These are phyloP conservation scores for Colletotrichum spinosum DNA, from an alignment of 2,329 filamentous ascomycete species.

Conservation along the genomic window DNA sequence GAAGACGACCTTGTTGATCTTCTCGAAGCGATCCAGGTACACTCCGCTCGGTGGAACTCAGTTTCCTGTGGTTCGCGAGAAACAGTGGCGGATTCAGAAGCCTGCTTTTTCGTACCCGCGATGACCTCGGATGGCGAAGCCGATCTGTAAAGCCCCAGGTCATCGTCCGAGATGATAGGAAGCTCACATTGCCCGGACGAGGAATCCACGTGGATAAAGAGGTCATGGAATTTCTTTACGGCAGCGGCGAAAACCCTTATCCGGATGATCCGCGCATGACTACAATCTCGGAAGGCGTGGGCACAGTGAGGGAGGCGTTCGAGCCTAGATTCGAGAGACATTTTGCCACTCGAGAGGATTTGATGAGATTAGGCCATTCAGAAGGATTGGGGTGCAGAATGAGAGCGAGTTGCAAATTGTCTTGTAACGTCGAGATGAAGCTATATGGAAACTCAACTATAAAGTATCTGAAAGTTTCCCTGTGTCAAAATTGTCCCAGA, in stretches of 20 bases:
- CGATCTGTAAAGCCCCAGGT: constrained; percentile 25
- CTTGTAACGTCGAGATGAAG: no score
- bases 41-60: constrained; percentile 47
- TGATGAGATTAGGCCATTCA: no score
- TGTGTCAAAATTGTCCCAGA: no score
- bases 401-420: no score
- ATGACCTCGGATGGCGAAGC: constrained; percentile 38
- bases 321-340: no score
- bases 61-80: constrained; percentile 44
- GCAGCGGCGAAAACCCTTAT: constrained; percentile 41
- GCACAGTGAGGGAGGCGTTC: no score
- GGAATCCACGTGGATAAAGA: constrained; percentile 27
- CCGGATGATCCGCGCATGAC: no score
- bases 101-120: constrained; percentile 40
- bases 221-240: constrained; percentile 40
- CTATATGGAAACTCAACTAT: no score
- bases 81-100: constrained; percentile 9
- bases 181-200: background rate
- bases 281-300: no score
- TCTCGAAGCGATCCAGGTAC: constrained; percentile 44
- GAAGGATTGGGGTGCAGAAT: no score
- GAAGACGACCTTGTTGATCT: constrained; percentile 44
- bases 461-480: no score
- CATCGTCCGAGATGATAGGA: background rate
- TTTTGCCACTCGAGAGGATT: no score